Conservation (phyloP, 805 yeast species). For the Kuraishia capsulata region DNA sequence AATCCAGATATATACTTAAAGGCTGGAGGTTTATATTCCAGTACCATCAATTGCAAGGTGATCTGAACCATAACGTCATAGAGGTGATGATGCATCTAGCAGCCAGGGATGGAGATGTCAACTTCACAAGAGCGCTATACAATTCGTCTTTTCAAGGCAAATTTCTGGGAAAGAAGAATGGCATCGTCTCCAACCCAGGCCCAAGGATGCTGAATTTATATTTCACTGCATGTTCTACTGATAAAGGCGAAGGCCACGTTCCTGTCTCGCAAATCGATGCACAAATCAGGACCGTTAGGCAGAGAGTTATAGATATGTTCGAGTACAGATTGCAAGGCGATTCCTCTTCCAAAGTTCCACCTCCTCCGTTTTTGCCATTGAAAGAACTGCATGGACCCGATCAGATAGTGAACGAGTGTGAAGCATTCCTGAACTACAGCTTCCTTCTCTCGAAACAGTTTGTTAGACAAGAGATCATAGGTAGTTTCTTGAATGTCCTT, state of each 20-base stretch:
- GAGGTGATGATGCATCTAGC: conserved; percentile 69
- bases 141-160: conserved; percentile 30
- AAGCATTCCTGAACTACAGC: conserved; percentile 63
- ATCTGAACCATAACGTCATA: conserved; percentile 32
- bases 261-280: conserved; percentile 27
- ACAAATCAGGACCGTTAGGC: conserved; percentile 31
- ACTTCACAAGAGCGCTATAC: conserved; percentile 61
- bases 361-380: conserved; percentile 68
- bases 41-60: conserved; percentile 34
- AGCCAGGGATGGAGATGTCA: conserved; percentile 72
- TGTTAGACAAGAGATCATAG: conserved; percentile 32
- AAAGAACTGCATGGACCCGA: conserved; percentile 24
- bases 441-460: conserved; percentile 31
- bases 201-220: conserved; percentile 24
- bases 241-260: not conserved
- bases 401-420: conserved; percentile 60
- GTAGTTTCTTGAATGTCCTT: conserved; percentile 40
- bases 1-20: conserved; percentile 32
- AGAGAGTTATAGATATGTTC: conserved; percentile 20
- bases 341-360: conserved; percentile 5
- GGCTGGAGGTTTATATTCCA: conserved; percentile 80
- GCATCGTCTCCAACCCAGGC: not conserved
- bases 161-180: conserved; percentile 4
- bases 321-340: conserved; percentile 19
- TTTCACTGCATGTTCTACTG: conserved; percentile 25